These are phyloP conservation scores for Fusarium graminum DNA, from an alignment of 2,329 filamentous ascomycete genomes.

Conservation along the genomic window DNA sequence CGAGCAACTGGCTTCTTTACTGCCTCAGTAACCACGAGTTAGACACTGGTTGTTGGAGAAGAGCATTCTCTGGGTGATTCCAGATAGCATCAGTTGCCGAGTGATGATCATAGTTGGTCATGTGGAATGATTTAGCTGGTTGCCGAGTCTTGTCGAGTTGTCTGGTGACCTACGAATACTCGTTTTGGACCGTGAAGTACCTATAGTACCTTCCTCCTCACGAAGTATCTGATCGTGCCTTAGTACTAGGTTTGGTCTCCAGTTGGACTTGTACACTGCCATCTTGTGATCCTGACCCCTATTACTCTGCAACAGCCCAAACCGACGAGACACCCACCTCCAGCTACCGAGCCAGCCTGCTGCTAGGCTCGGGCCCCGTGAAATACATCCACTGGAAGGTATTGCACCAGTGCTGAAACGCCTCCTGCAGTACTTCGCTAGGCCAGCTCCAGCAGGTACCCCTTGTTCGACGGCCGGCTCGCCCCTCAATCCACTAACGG, in stretches of 20 bases:
- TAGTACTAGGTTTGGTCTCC: neutral
- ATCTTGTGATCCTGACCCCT: slow-evolving; percentile 40
- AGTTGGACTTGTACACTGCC: slow-evolving; percentile 2
- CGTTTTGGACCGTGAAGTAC: neutral
- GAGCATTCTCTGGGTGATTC: neutral
- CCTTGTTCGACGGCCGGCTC: slow-evolving; percentile 33
- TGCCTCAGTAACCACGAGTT: slow-evolving; percentile 11
- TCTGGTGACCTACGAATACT: neutral
- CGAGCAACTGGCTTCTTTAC: slow-evolving; percentile 30
- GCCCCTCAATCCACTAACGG: slow-evolving; percentile 42
- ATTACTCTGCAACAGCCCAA: slow-evolving; percentile 47
- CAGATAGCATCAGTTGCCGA: slow-evolving; percentile 21
- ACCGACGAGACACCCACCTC: slow-evolving; percentile 24
- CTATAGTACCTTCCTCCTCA: neutral
- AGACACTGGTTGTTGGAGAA: slow-evolving; percentile 15
- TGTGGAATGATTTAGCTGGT: slow-evolving; percentile 25
- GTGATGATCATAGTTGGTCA: slow-evolving; percentile 10
- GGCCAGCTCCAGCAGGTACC: slow-evolving; percentile 35
- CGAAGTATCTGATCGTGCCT: neutral
- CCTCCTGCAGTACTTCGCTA: slow-evolving; percentile 34
- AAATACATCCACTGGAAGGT: slow-evolving; percentile 37
- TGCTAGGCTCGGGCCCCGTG: slow-evolving; percentile 12
- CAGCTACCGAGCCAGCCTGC: slow-evolving; percentile 30
- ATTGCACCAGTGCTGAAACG: slow-evolving; percentile 33
- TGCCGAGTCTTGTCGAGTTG: slow-evolving; percentile 23